A percentile compares a stretch with the other conserved stretches of the same genome.
Evolutionary conservation across 2,329 filamentous ascomycete species (phyloP).

Genomic region (Aspergillus tamarii): DNA sequence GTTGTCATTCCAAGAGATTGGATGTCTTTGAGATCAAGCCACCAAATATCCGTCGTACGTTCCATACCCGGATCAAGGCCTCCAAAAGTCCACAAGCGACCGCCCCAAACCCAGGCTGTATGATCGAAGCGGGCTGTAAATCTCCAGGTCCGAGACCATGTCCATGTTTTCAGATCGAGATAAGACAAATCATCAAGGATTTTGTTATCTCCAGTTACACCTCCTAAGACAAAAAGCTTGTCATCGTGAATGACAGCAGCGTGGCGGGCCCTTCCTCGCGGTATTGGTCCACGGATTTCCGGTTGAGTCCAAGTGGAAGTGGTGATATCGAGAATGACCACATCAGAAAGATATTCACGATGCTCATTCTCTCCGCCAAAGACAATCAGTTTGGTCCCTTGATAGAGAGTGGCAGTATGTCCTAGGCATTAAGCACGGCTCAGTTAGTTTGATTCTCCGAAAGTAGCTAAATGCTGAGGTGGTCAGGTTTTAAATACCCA

Average conservation of each 20-base stretch:
- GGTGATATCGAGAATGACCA: slow-evolving; percentile 93
- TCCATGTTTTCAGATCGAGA: slow-evolving; percentile 94
- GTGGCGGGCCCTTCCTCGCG: slow-evolving; percentile 88
- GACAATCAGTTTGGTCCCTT: slow-evolving; percentile 92
- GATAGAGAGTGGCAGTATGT: slow-evolving; percentile 91
- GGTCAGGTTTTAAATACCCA: slow-evolving; percentile 65
- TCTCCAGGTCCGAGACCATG: slow-evolving; percentile 94
- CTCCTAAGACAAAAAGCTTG: slow-evolving; percentile 92
- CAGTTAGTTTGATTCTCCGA: slow-evolving; percentile 1
- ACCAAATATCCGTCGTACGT: slow-evolving; percentile 94
- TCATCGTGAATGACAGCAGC: slow-evolving; percentile 94
- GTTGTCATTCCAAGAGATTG: slow-evolving; percentile 79
- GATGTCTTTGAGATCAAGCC: slow-evolving; percentile 90
- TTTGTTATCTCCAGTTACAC: slow-evolving; percentile 91
- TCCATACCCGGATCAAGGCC: slow-evolving; percentile 96
- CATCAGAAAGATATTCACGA: slow-evolving; percentile 88
- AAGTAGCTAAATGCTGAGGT: slow-evolving; percentile 14
- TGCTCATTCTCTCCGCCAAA: slow-evolving; percentile 99
- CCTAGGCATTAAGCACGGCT: slow-evolving; percentile 53
- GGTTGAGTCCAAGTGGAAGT: slow-evolving; percentile 96
- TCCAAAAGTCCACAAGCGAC: slow-evolving; percentile 94
- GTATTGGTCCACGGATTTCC: slow-evolving; percentile 78
- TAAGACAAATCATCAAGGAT: slow-evolving; percentile 97
- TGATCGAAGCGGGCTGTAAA: slow-evolving; percentile 96
- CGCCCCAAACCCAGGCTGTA: slow-evolving; percentile 89